Evolutionary conservation across 2,329 filamentous ascomycete genomes (phyloP), one percentile per base, ranked within the genome.

Genomic region (Colletotrichum tropicale): DNA sequence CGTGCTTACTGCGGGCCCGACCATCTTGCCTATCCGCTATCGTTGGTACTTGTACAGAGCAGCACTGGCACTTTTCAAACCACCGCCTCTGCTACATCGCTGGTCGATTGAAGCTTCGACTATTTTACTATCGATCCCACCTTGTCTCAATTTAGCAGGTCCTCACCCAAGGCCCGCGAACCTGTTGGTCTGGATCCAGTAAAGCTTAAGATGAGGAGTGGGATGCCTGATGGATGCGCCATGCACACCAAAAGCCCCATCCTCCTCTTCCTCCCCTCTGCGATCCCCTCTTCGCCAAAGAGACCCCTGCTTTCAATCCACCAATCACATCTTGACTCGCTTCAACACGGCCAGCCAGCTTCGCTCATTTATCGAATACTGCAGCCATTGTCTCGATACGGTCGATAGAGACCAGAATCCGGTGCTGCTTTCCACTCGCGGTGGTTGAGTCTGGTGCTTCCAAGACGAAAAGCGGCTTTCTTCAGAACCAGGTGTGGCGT

Each of bases 81-180:
- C 28, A 66, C 6, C 24, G 24, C 62, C 30, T 61, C 28, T 61
- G 58, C 58, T 61, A 26, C 56, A 32, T n/a, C 18, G 30, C 32
- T 64, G 34, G n/a, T 64, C 34, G 21, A 36, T 2, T 34, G 30
- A 64, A 36, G 32, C 60, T 64, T 32, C 30, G 21, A 64, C 18
- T 21, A n/a, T 64, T 6, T 36, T 64, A n/a, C 32, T 64, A 66
- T 24, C 30, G 30, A 36, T 70, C 18, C 30, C 56, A 67, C 26
- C 21, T 71, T 67, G 26, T 55, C 69, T 64, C 62, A n/a, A 72
- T 72, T 52, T 10, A 75, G 73, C 62, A 72, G 73, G 73, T 72
- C 16, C 18, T 36, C 28, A 62, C 56, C 21, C 55, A 66, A 60
- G 28, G n/a, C 28, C 36, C 72, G 68, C 61, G 36, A 71, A 66